A percentile compares a stretch with the other conserved stretches of the same genome.
Conservation (phyloP, 2,329 filamentous ascomycete species). For the Microcyclospora tardicrescens region DNA sequence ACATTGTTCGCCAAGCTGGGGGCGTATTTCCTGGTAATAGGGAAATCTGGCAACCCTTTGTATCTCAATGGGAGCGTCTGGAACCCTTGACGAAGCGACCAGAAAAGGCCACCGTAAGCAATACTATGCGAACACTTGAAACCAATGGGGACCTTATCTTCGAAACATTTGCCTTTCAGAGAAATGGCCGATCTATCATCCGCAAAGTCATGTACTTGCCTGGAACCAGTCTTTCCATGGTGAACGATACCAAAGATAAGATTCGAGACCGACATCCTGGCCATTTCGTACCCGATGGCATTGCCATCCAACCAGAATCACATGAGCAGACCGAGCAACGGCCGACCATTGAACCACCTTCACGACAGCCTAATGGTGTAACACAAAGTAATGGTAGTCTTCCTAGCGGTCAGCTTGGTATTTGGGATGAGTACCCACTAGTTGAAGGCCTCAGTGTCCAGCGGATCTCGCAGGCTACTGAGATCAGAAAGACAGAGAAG, state of each 20-base stretch:
- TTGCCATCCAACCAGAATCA: too few relatives aligned
- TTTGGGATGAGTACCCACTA: slow-evolving; percentile 2
- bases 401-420: too few relatives aligned
- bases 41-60: slow-evolving; percentile 44
- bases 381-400: too few relatives aligned
- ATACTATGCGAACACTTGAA: slow-evolving; percentile 38
- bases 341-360: too few relatives aligned
- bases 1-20: slow-evolving; percentile 40
- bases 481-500: too few relatives aligned
- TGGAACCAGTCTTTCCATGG: slow-evolving; percentile 16
- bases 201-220: too few relatives aligned
- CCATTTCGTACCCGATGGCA: slow-evolving; percentile 5
- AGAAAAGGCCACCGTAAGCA: slow-evolving; percentile 40
- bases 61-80: slow-evolving; percentile 38
- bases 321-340: too few relatives aligned
- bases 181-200: slow-evolving; percentile 10
- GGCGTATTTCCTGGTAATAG: slow-evolving; percentile 44
- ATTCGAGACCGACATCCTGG: slow-evolving; percentile 34
- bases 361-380: too few relatives aligned
- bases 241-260: slow-evolving; percentile 36
- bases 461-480: slow-evolving; percentile 1
- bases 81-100: slow-evolving; percentile 29
- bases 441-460: slow-evolving; percentile 4
- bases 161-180: slow-evolving; percentile 38
- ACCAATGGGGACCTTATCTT: slow-evolving; percentile 39